Percentiles rank a stretch among this genome's conserved stretches.
phyloP scores from a whole-genome alignment of 306 rosid genomes.

The Canavalia ensiformis region DNA sequence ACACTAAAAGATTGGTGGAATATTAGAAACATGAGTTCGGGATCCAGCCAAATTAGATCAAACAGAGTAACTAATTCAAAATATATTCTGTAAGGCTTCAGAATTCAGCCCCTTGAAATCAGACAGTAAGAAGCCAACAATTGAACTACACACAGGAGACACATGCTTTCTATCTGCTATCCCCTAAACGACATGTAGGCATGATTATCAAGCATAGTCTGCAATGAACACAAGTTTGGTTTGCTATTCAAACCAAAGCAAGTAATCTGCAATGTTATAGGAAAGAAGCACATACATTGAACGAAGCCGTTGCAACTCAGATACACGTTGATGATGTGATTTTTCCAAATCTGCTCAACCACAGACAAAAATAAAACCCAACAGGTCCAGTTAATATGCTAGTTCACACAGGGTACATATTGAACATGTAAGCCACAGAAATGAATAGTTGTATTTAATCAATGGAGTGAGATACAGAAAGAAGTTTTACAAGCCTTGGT shows the following conservation, averaged over 20 bases:
- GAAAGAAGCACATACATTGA: slow-evolving; percentile 73
- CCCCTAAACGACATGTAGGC: slow-evolving; percentile 1
- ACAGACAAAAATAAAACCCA: slow-evolving; percentile 11
- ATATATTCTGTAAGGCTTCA: slow-evolving; percentile 9
- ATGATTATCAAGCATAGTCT: neutral
- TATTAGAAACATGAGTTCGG: slow-evolving; percentile 15
- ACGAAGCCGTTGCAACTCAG: slow-evolving; percentile 90
- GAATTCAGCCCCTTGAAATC: slow-evolving; percentile 27
- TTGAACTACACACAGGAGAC: slow-evolving; percentile 25
- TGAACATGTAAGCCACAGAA: neutral
- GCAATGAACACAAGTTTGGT: slow-evolving; percentile 1
- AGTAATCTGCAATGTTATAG: slow-evolving; percentile 28
- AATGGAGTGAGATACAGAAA: neutral
- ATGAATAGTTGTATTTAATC: slow-evolving; percentile 8
- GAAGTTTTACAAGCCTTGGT: slow-evolving; percentile 16
- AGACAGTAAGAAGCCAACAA: neutral
- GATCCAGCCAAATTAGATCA: slow-evolving; percentile 34
- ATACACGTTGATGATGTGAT: slow-evolving; percentile 96
- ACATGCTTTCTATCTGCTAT: neutral
- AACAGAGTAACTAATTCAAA: neutral
- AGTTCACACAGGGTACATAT: neutral
- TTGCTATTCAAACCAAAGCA: slow-evolving; percentile 2
- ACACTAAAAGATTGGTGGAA: slow-evolving; percentile 28
- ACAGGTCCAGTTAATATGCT: neutral
- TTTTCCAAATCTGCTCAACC: slow-evolving; percentile 86